These are phyloP conservation scores for Astrothelium subdiscretum DNA, from an alignment of 495 filamentous ascomycete genomes.

Conservation along the genomic window DNA sequence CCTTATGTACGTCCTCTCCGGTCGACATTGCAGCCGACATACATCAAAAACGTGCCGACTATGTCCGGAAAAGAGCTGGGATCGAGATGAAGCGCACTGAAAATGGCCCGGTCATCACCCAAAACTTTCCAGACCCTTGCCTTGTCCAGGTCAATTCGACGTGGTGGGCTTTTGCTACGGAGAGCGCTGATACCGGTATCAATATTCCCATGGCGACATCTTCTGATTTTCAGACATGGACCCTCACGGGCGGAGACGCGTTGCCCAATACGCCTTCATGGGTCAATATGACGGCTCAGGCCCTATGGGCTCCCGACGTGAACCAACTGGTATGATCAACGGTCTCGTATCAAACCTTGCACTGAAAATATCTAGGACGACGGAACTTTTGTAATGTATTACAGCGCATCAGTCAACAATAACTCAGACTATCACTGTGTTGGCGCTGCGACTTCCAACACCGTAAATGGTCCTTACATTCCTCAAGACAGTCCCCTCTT, in stretches of 20 bases:
- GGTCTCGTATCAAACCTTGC: background rate
- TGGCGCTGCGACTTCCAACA: slow-evolving; percentile 31
- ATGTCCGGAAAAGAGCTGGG: background rate
- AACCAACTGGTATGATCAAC: slow-evolving; percentile 23
- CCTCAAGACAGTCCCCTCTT: slow-evolving; percentile 11
- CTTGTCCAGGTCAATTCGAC: slow-evolving; percentile 12
- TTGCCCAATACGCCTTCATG: slow-evolving; percentile 13
- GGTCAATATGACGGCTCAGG: slow-evolving; percentile 7
- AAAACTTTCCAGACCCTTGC: slow-evolving; percentile 8
- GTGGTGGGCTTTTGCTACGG: slow-evolving; percentile 19
- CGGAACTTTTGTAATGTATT: slow-evolving; percentile 35
- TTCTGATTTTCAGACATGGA: slow-evolving; percentile 14
- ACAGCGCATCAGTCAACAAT: slow-evolving; percentile 21
- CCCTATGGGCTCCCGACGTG: slow-evolving; percentile 19
- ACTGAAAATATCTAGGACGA: slow-evolving; percentile 13
- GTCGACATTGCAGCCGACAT: background rate
- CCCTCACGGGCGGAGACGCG: slow-evolving; percentile 10
- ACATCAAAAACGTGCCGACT: background rate
- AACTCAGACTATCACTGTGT: slow-evolving; percentile 31
- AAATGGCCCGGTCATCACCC: background rate
- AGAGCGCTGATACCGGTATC: slow-evolving; percentile 3
- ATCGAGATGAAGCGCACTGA: background rate
- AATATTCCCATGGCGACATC: slow-evolving; percentile 15
- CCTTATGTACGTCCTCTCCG: background rate
- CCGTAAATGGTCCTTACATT: slow-evolving; percentile 30